Evolutionary conservation across 2,329 filamentous ascomycete genomes (phyloP), one percentile per base, ranked within the genome.

Genomic region (Mycosphaerella sp.): DNA sequence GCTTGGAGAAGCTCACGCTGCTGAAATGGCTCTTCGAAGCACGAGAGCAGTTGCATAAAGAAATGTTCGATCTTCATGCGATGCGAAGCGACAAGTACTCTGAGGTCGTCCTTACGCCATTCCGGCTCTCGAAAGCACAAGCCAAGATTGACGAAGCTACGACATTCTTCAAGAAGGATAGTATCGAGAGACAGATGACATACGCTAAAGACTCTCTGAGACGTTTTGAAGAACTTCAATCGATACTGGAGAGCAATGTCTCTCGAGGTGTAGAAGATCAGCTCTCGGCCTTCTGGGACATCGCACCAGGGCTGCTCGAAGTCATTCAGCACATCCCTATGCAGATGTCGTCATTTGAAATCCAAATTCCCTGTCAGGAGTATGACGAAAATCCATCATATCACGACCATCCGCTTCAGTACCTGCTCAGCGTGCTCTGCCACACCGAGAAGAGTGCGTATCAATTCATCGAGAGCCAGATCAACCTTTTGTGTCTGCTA

Each of bases 11-110:
- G 72, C 78, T 98, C 10, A 97, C 92, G 0, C 80, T 96, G 45
- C 78, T 97, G 11, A 98, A 97, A 67, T 97, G 93, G 91, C 83
- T 97, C 7, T 97, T 96, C 64, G 93, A 98, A 69, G 86, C 87
- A 1, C 84, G 91, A n/a, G 93, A 98, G 72, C 79, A 81, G 45
- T 78, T 97, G 7, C 86, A 97, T 72, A 84, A 88, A 42, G 87
- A 89, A 64, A 81, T 92, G 50, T 95, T 89, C 66, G 87, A 95
- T 63, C 75, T 97, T 9, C 80, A 95, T 34, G 85, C 84, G 17
- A 88, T 91, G 68, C 86, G 91, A 48, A 66, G 95, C 65, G 81
- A 90, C 55, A 85, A 89, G 34, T 97, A 95, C 70, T 84, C 87
- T 61, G 83, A 87, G 51, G 85, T 96, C 63, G 86, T 96, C 6